Evolutionary conservation across 2,329 filamentous ascomycete species (phyloP), one percentile per base, ranked within the genome.

Genomic region (Fusarium luffae): DNA sequence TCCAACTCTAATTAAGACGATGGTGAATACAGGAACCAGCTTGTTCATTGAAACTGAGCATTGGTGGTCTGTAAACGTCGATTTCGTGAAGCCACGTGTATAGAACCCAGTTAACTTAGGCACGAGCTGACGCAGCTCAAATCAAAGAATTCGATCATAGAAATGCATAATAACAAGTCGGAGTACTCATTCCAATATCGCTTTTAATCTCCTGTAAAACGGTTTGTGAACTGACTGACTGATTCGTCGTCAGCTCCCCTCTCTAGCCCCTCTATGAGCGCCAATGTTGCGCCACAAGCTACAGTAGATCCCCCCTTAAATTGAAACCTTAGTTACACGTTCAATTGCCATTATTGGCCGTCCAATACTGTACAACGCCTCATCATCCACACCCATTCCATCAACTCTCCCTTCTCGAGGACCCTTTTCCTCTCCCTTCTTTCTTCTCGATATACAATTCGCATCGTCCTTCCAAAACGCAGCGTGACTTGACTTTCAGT

Each of bases 341-440:
- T 37, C 54, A 42, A 54, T 47, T 48, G 41, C 60, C 30, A 50
- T 47, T 54, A 57, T 48, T 51, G 46, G 43, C 54, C 59, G 34
- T 37, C 34, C 18, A 37, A 37, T 37, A 37, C 34, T 37, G 34
- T 37, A 37, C 67, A 41, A 58, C 59, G 51, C 59, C 42, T 69
- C 67, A 25, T 68, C 66, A 69, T 66, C 66, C 61, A 54, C 63
- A 68, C 59, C 62, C 65, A 68, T 63, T 59, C 68, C 57, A 59
- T 57, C 25, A 69, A 55, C 34, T 66, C 60, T 71, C 66, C 59
- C 66, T 70, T 42, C 55, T 48, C 49, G 54, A 55, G 18, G 51
- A 59, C 60, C 27, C 44, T 55, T 54, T 57, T 43, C 44, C 59
- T 56, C 59, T 69, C 61, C 61, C 68, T 59, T 59, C 55, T 62